Evolutionary conservation across 73 alveolate genomes (phyloP).

Genomic region (Symbiodinium pilosum): DNA sequence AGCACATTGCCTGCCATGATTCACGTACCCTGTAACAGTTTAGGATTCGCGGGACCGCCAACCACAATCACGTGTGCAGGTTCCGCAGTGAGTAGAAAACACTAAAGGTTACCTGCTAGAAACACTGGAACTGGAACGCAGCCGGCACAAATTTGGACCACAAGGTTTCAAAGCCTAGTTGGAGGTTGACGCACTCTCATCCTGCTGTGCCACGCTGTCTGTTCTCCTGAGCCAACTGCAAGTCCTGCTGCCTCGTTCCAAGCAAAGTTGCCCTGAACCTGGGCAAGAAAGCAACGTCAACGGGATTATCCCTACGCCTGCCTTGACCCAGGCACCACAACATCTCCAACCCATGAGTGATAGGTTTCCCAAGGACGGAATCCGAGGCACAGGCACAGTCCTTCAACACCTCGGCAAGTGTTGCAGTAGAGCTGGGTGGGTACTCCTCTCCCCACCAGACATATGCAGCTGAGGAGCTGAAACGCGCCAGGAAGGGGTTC

Average conservation of each 20-base stretch:
- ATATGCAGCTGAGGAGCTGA: neutral
- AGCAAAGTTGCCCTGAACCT: neutral
- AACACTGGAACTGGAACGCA: too few relatives aligned
- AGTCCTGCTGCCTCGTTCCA: neutral
- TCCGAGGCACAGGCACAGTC: conserved; percentile 38
- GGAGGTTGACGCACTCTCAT: too few relatives aligned
- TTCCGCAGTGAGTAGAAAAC: too few relatives aligned
- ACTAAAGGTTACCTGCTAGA: too few relatives aligned
- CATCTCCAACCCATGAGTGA: neutral
- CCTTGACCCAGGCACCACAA: neutral
- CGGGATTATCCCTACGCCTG: neutral
- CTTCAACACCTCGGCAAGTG: conserved; percentile 32
- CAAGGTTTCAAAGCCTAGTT: too few relatives aligned
- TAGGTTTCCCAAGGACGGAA: neutral
- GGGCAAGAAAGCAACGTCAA: neutral
- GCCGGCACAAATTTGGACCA: too few relatives aligned
- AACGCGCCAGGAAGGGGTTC: conserved; percentile 62
- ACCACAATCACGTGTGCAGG: too few relatives aligned
- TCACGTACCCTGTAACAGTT: too few relatives aligned
- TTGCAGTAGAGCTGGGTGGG: neutral
- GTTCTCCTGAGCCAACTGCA: neutral
- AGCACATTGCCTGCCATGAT: neutral
- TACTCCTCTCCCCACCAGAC: neutral
- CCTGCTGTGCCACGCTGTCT: too few relatives aligned
- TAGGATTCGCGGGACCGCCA: too few relatives aligned